Base-by-base conservation (phyloP, 345 rosid species). In the Citrus sinensis region DNA sequence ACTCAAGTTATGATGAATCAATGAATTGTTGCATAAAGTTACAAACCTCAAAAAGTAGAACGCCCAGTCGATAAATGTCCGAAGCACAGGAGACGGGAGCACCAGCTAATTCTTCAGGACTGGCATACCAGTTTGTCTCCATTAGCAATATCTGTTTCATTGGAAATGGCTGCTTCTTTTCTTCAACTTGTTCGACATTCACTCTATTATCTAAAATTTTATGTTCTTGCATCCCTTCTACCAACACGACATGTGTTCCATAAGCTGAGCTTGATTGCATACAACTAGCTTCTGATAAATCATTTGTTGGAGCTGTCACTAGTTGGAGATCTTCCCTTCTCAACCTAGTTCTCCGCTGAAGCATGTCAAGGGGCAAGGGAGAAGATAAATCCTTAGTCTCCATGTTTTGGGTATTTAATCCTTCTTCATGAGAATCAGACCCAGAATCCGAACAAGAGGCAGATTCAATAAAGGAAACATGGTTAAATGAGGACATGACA, bases 361-460 rank as follows among this genome's bases (percentile, higher is more conserved):
- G 81, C 81, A 81, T 81, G 76, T 86, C 88, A 51, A 67, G 77
- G 70, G 88, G 88, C 84, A 86, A 87, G 58, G 85, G 51, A 67
- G 85, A 81, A 39, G 86, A 76, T 55, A 80, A 79, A 62, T 81
- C 78, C 80, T 83, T 90, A 74, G 34, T 60, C 66, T 84, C 92
- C 87, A 76, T 73, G 49, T 76, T 84, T 70, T 81, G 93, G 84
- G 83, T 83, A 80, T 86, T 86, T 55, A 77, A 80, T 80, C 88
- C 91, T 80, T 90, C 97, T 81, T 95, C 99, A 30, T 80, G 64
- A 51, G 94, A 92, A 81, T 96, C 99, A 65, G 99, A 96, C 70
- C 99, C 98, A 25, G 97, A 90, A 80, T 94, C 98, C 17, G 99
- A 95, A 87, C 94, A 92, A 71, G 99, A 94, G 70, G 97, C 95